Base-by-base conservation (phyloP, 1,139 yeast genomes). In the Pichia sp. region DNA sequence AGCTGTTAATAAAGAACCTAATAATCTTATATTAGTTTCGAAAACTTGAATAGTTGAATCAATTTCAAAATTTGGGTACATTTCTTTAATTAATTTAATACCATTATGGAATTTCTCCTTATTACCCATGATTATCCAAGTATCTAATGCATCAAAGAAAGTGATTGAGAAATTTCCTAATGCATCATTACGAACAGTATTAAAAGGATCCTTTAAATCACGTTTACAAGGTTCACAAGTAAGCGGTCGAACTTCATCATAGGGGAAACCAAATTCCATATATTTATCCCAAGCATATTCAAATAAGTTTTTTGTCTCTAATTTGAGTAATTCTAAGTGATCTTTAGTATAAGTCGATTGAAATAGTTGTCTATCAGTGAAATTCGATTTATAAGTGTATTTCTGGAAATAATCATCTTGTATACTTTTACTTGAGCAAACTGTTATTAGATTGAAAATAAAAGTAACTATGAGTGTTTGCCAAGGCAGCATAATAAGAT, bases 101-200 rank as follows among this genome's bases (percentile, higher is more conserved):
- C 74, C 69, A 2, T 58, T 41, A 12, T 66, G 68, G 47, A 88
- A 77, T 28, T 68, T 69, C 12, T 67, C 70, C 59, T 74, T 69
- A 51, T 84, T 84, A 34, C 77, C 80, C 66, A 88, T 66, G 0
- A 85, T 68, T 12, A 91, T 79, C 46, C 85, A 72, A 28, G 91
- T 79, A 49, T 91, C 95, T 34, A 89, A 57, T 22, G 84, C 72
- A 58, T 89, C 97, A 24, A 89, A 64, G 37, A 86, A 62, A 0
- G 95, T 85, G 54, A 80, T 71, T 1, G 94, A 77, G 41, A 78
- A 79, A 54, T 86, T 88, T 0, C 96, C 96, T 64, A 86, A 62
- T 0, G 84, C 93, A 56, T 89, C 97, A 56, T 86, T 86, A 39
- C 84, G 65, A 17, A 74, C 76, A 2, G 75, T 67, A 53, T 86